Percentiles rank a stretch among this genome's conserved stretches.
These are phyloP conservation scores for Colletotrichum simmondsii DNA, from an alignment of 2,329 filamentous ascomycete genomes.

Conservation along the genomic window DNA sequence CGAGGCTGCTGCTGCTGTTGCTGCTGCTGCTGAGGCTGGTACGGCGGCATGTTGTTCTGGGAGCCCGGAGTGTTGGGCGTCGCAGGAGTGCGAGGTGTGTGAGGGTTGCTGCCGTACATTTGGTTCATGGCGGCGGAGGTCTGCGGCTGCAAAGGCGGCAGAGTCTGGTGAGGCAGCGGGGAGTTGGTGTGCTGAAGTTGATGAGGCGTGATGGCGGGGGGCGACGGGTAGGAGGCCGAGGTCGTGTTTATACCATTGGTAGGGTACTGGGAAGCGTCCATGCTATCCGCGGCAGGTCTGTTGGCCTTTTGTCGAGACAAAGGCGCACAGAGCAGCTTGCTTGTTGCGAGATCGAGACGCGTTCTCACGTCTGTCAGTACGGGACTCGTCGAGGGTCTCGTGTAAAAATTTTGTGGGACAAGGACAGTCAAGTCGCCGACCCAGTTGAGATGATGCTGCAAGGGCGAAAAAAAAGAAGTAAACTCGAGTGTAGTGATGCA, in stretches of 20 bases:
- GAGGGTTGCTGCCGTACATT: slow-evolving; percentile 68
- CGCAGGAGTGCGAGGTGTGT: slow-evolving; percentile 71
- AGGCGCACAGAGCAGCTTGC: slow-evolving; percentile 30
- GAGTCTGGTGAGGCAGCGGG: slow-evolving; percentile 62
- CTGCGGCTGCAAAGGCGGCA: slow-evolving; percentile 65
- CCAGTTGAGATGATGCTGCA: slow-evolving; percentile 18
- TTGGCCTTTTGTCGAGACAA: slow-evolving; percentile 35
- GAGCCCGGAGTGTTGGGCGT: slow-evolving; percentile 71
- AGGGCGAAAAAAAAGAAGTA: slow-evolving; percentile 2
- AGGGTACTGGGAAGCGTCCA: slow-evolving; percentile 66
- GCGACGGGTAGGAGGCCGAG: slow-evolving; percentile 61
- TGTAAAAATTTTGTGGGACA: slow-evolving; percentile 33
- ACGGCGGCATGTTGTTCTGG: slow-evolving; percentile 63
- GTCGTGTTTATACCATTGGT: slow-evolving; percentile 67
- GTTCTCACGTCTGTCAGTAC: slow-evolving; percentile 31
- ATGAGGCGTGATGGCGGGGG: slow-evolving; percentile 62
- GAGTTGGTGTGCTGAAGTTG: slow-evolving; percentile 58
- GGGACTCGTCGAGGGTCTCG: slow-evolving; percentile 32
- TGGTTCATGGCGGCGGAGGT: slow-evolving; percentile 59
- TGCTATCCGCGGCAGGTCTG: slow-evolving; percentile 47
- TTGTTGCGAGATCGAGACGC: slow-evolving; percentile 31
- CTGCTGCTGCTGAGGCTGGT: slow-evolving; percentile 55
- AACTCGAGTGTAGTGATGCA: slow-evolving; percentile 13
- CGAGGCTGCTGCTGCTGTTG: slow-evolving; percentile 52
- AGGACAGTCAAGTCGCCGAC: slow-evolving; percentile 29